Base-by-base conservation (phyloP, 1,284 basidiomycete genomes). In the Apiotrichum akiyoshidainum region DNA sequence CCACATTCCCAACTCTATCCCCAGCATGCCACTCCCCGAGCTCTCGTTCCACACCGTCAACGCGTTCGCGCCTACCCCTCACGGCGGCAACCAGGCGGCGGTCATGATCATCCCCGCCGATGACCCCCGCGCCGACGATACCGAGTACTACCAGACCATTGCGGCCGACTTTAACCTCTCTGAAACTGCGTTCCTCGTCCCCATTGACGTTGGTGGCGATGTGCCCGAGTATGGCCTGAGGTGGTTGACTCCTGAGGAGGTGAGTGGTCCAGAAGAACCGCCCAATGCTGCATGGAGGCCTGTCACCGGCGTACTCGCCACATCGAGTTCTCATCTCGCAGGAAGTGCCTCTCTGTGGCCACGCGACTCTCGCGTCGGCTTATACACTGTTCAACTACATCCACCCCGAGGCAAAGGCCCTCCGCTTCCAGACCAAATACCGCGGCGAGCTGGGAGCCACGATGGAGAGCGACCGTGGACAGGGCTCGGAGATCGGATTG, bases 401-500 rank as follows among this genome's bases (percentile, higher is more conserved):
- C 12, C 54, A 69, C 46, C 68, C 72, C 0, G 4, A 41, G 0
- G 54, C 63, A 1, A 33, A 49, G 0, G 21, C 49, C 7, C 55
- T 75, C 34, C 46, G 49, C 13, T 71, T 73, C 59, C n/a, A 65
- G 46, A 73, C 69, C 12, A 58, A 61, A n/a, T 70, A 52, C 52
- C 56, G 66, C 19, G 73, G 72, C n/a, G 54, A 46, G 12, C 68
- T 75, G 16, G 42, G 49, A 22, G 71, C 71, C 11, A 57, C 50
- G 22, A 58, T 51, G 14, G 63, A 59, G 53, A 46, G 58, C 46
- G 57, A 40, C 26, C 33, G 39, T 11, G 61, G 55, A 1, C 58
- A 60, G 54, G 58, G 62, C 17, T 37, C 57, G 14, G 35, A 31
- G 35, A 70, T 82, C 79, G 57, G 89, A 82, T 81, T 97, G 90